Percentiles rank a stretch among this genome's conserved stretches.
Evolutionary conservation across 345 rosid species (phyloP).

Genomic region (Lepidium africanum): DNA sequence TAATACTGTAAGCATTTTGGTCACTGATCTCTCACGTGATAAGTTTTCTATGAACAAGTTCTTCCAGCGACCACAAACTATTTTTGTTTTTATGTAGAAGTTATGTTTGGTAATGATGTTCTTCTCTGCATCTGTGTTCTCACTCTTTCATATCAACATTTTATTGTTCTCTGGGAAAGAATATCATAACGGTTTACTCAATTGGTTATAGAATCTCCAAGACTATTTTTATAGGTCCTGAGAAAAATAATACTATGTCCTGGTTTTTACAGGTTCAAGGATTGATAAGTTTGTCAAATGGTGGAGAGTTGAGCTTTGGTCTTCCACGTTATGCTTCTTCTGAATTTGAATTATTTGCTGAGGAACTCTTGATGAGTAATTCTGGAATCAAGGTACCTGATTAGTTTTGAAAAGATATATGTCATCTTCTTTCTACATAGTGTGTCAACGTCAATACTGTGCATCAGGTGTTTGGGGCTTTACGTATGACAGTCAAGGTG

Average conservation of each 20-base stretch:
- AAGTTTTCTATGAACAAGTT: not conserved
- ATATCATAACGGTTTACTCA: not conserved
- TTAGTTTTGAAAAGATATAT: not conserved
- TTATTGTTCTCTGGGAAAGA: not conserved
- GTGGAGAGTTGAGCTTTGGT: constrained; percentile 82
- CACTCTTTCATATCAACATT: not conserved
- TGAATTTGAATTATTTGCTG: constrained; percentile 90
- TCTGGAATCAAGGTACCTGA: constrained; percentile 59
- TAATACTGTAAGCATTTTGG: not conserved
- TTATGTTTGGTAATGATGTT: not conserved
- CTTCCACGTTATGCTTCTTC: constrained; percentile 78
- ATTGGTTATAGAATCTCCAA: not conserved
- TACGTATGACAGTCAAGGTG: constrained; percentile 93
- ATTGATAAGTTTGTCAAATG: constrained; percentile 61
- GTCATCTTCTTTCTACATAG: not conserved
- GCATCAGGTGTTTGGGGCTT: constrained; percentile 84
- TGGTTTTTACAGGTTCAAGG: constrained; percentile 67
- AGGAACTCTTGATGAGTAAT: constrained; percentile 88
- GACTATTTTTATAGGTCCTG: not conserved
- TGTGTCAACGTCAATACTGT: constrained; percentile 13
- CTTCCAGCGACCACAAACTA: not conserved
- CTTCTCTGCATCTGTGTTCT: not conserved
- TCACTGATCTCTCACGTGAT: not conserved
- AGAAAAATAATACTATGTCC: not conserved
- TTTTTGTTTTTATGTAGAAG: not conserved